Percentiles rank a stretch among this genome's conserved stretches.
Evolutionary conservation across 371 early-diverging fungal species (phyloP).

Genomic region (Mucor velutinosus): DNA sequence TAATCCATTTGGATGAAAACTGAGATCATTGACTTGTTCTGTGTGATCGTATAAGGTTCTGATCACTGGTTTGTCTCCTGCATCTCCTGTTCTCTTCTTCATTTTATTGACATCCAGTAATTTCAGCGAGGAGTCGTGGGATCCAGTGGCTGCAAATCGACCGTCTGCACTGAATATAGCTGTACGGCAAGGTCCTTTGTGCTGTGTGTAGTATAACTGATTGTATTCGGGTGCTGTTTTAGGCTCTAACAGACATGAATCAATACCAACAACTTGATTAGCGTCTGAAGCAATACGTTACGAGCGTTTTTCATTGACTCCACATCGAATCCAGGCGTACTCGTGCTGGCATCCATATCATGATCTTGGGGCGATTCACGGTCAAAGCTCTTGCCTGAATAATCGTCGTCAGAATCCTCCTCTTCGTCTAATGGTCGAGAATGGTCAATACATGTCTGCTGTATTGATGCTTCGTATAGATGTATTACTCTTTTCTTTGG

Average conservation of each 20-base stretch:
- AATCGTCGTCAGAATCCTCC: slow-evolving; percentile 47
- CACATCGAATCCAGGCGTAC: slow-evolving; percentile 29
- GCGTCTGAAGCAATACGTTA: slow-evolving; percentile 2
- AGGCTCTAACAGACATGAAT: slow-evolving; percentile 9
- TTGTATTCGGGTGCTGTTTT: slow-evolving; percentile 50
- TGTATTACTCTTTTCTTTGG: slow-evolving; percentile 47
- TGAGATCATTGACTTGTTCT: slow-evolving; percentile 80
- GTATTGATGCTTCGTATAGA: background rate
- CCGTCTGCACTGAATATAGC: slow-evolving; percentile 63
- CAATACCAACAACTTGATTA: background rate
- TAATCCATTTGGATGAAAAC: slow-evolving; percentile 91
- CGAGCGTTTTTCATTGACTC: slow-evolving; percentile 37
- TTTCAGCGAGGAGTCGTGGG: slow-evolving; percentile 86
- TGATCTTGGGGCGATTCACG: slow-evolving; percentile 24
- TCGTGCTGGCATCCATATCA: slow-evolving; percentile 13
- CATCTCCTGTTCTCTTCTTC: slow-evolving; percentile 63
- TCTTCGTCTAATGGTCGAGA: slow-evolving; percentile 26
- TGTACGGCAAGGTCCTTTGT: slow-evolving; percentile 54
- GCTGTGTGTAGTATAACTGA: slow-evolving; percentile 59
- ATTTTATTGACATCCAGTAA: slow-evolving; percentile 83
- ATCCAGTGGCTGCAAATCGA: slow-evolving; percentile 88
- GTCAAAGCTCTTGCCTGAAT: slow-evolving; percentile 29
- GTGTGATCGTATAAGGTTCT: slow-evolving; percentile 88
- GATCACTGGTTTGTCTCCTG: slow-evolving; percentile 80
- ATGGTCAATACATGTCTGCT: background rate